phyloP scores from a whole-genome alignment of 2,329 filamentous ascomycete species.

The Fusarium haematococcum region DNA sequence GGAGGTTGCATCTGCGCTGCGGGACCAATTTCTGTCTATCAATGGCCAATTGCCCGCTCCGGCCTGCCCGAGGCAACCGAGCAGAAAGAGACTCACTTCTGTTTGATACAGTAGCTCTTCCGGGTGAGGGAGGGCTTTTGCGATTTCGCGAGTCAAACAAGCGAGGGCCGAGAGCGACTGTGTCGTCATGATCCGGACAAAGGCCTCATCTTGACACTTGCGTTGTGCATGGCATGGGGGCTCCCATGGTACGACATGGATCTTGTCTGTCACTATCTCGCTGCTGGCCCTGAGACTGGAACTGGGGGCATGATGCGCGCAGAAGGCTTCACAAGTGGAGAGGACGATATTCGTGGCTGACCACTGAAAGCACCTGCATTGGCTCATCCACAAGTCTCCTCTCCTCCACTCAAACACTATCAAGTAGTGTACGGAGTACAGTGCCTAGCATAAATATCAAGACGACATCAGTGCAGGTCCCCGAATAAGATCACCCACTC shows the following conservation, averaged over 20 bases:
- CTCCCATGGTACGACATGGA: slow-evolving; percentile 16
- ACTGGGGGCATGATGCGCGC: slow-evolving; percentile 8
- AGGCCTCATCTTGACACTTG: slow-evolving; percentile 28
- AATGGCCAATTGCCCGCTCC: background rate
- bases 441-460: background rate
- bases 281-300: slow-evolving; percentile 11
- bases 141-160: background rate
- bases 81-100: background rate
- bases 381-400: slow-evolving; percentile 18
- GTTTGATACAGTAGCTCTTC: background rate
- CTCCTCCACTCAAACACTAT: slow-evolving; percentile 18
- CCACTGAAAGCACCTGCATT: slow-evolving; percentile 38
- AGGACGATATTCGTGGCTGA: slow-evolving; percentile 24
- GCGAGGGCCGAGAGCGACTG: background rate
- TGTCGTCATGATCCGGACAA: slow-evolving; percentile 33
- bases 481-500: background rate
- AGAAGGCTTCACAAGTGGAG: slow-evolving; percentile 24
- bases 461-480: background rate
- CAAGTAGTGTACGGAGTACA: background rate
- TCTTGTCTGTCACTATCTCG: slow-evolving; percentile 26
- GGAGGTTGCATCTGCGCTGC: slow-evolving; percentile 4
- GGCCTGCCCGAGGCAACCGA: slow-evolving; percentile 3
- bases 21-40: background rate
- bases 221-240: background rate
- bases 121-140: background rate